Base-by-base conservation (phyloP, 805 yeast species). In the Cyberlindnera petersonii region DNA sequence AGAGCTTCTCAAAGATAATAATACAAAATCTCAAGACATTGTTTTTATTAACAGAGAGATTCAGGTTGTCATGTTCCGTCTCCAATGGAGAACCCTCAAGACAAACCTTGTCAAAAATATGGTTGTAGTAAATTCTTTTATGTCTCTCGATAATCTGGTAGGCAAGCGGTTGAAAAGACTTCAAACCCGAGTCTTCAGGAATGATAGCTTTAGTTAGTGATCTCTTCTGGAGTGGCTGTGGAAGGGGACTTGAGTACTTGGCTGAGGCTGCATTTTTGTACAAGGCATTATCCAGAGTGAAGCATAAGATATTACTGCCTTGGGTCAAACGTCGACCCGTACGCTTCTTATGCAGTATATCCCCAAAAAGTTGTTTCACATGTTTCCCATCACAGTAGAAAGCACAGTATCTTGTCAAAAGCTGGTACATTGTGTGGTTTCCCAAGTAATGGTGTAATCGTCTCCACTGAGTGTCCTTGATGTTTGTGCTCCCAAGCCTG, bases 381-480 rank as follows among this genome's bases (percentile, higher is more conserved):
- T 37, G 24, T 0, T n/a, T 10, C 1, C 40, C 46, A 3, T 24
- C 2, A 10, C 18, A 15, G 2, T 40, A 20, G 15, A 41, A 50
- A 0, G 45, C 55, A 1, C 43, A 33, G 33, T 38, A 36, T 10
- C 35, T 39, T 21, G 50, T 13, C 5, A 53, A 14, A 1, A 56
- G 19, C 23, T 41, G 34, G 15, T 33, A 14, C 37, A 56, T 34
- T 7, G 19, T 17, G 3, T 22, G 7, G 15, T 22, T 30, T 1
- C 58, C 59, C 10, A 55, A 7, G 0, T 29, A 3, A 1, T 17
- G 9, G 19, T 43, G 43, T 4, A 55, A 31, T 3, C 52, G 44
- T 22, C 65, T 64, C 77, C 85, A 79, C 3, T 53, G 44, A 4
- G 60, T 48, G 4, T 64, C 52, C 42, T 75, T 77, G 15, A 82